Evolutionary conservation across 2,329 filamentous ascomycete species (phyloP).

Genomic region (Calonectria pseudoturangicola): DNA sequence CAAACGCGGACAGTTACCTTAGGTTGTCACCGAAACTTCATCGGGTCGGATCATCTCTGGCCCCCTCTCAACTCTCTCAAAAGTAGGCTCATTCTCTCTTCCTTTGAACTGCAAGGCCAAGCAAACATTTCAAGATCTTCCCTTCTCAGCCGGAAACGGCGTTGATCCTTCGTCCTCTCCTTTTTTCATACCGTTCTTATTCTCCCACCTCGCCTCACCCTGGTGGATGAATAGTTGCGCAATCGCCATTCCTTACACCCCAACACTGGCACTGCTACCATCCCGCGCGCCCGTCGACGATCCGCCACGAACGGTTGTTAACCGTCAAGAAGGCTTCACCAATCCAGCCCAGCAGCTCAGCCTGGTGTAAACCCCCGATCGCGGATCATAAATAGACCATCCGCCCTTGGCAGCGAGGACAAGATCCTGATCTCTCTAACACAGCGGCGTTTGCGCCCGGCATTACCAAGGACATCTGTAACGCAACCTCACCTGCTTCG

Average conservation of each 20-base stretch:
- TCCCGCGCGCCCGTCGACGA: conserved; percentile 23
- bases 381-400: not conserved
- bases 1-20: conserved; percentile 10
- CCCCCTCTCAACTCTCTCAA: conserved; percentile 29
- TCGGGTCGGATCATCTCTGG: conserved; percentile 41
- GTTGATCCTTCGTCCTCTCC: conserved; percentile 19
- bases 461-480: conserved; percentile 25
- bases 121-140: conserved; percentile 14
- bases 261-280: not conserved
- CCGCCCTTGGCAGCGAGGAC: not conserved
- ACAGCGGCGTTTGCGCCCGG: conserved; percentile 30
- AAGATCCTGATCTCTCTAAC: conserved; percentile 7
- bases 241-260: conserved; percentile 20
- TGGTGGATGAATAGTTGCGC: not conserved
- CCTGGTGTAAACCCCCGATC: not conserved
- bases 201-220: not conserved
- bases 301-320: conserved; percentile 4
- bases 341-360: not conserved
- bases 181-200: not conserved
- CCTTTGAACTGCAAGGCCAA: not conserved
- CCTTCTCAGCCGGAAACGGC: not conserved
- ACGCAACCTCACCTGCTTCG: conserved; percentile 26
- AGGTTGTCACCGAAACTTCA: conserved; percentile 28
- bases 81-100: not conserved
- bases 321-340: conserved; percentile 19